Evolutionary conservation across 139 green algal species (phyloP), one percentile per base, ranked within the genome.

Genomic region (Chlorella ohadii): DNA sequence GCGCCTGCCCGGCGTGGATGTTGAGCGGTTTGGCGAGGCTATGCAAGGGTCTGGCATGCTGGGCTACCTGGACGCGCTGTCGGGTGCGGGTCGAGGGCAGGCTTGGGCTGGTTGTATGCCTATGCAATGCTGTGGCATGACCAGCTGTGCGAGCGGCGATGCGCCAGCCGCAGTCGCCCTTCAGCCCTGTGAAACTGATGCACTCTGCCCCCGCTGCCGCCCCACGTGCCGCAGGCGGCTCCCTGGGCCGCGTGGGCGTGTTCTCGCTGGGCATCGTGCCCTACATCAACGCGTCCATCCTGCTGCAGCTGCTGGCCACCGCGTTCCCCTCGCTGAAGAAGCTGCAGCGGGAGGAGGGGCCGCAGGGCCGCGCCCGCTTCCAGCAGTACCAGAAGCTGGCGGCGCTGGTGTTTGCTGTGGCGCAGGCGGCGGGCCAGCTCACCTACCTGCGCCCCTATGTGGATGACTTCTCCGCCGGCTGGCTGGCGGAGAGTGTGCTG

Each of bases 231-330:
- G 51, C 75, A 81, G 94, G 92, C 20, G 93, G 93, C 15, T 96
- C 90, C 56, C 95, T 96, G 77, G 92, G 88, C 66, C 91, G 93
- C n/a, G 93, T 98, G 4, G 97, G 97, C n/a, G 87, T 99, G 16
- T 99, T 99, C 89, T 97, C 93, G 13, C 93, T 99, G n/a, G 97
- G 97, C 77, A 99, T 99, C 88, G 97, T 99, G 79, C 97, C 97
- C 44, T 99, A 98, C 94, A 99, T 99, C 94, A 99, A 99, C 87
- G 92, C 96, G 25, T 98, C 94, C 85, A 99, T 99, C 90, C 85
- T 97, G 28, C 88, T 96, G 41, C 96, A 99, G 91, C 94, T 99
- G 66, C 91, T 98, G 57, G 86, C 93, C 23, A 94, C 94, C 3
- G 92, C 93, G 28, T 98, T 98, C 87, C 96, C 96, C 20, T 83